Conservation (phyloP, 1,139 yeast genomes). For the Pneumocystis canis region DNA sequence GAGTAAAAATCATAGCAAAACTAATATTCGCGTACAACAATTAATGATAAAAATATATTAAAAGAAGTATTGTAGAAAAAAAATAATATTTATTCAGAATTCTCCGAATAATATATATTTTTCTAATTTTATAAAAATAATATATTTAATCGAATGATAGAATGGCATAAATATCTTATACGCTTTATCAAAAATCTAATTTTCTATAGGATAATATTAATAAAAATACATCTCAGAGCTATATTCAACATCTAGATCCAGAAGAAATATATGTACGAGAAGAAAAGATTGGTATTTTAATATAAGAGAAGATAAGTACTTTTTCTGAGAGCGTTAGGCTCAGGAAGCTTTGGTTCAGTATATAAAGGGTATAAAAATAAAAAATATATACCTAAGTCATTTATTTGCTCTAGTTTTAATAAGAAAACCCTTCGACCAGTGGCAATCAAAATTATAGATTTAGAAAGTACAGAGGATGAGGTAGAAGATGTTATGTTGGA, state of each 20-base stretch:
- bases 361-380: constrained; percentile 36
- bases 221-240: neutral
- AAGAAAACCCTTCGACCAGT: constrained; percentile 31
- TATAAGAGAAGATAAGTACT: neutral
- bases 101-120: neutral
- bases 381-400: neutral
- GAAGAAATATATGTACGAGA: constrained; percentile 21
- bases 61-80: neutral
- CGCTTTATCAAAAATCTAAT: neutral
- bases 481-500: constrained; percentile 57
- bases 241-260: constrained; percentile 61
- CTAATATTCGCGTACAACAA: neutral
- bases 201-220: neutral
- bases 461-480: constrained; percentile 64
- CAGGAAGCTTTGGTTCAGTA: constrained; percentile 81
- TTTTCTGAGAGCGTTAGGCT: constrained; percentile 32
- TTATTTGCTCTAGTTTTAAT: constrained; percentile 16
- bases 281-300: constrained; percentile 8
- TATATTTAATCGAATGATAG: neutral
- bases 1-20: neutral
- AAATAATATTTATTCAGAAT: neutral
- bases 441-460: constrained; percentile 66
- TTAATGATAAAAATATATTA: neutral
- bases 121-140: neutral
- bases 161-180: neutral